Conservation (phyloP, 352 stramenopile species). For the Phytophthora kernoviae region DNA sequence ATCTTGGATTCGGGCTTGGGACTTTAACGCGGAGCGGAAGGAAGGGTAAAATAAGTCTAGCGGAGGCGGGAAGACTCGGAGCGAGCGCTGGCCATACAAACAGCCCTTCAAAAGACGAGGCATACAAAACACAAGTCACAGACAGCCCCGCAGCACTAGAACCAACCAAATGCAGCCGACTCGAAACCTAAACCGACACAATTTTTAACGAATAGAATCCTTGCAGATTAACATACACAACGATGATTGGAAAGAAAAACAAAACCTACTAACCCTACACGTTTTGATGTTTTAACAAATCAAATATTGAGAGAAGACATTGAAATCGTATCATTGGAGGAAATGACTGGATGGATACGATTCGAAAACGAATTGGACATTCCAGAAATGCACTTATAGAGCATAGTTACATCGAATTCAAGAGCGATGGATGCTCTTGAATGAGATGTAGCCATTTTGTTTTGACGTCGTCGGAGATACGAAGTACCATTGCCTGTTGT, state of each 20-base stretch:
- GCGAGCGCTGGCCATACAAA: conserved; percentile 64
- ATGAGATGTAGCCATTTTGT: neutral
- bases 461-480: too few species aligned
- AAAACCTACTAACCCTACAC: too few species aligned
- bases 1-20: conserved; percentile 85
- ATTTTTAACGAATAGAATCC: conserved; percentile 23
- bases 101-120: conserved; percentile 28
- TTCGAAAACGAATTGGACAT: conserved; percentile 21
- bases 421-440: too few species aligned
- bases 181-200: conserved; percentile 3
- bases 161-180: conserved; percentile 66
- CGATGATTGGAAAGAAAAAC: too few species aligned
- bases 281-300: too few species aligned
- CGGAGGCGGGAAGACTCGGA: conserved; percentile 34
- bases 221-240: too few species aligned
- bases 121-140: conserved; percentile 79
- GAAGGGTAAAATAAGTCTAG: conserved; percentile 86
- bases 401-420: too few species aligned
- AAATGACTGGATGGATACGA: conserved; percentile 8
- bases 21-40: conserved; percentile 89
- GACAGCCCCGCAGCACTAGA: conserved; percentile 50
- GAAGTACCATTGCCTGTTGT: too few species aligned
- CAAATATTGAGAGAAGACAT: too few species aligned
- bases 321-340: too few species aligned
- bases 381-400: too few species aligned